A percentile compares a stretch with the other conserved stretches of the same genome.
Conservation (phyloP, 305 asterid genomes). For the Fraxinus nigra region DNA sequence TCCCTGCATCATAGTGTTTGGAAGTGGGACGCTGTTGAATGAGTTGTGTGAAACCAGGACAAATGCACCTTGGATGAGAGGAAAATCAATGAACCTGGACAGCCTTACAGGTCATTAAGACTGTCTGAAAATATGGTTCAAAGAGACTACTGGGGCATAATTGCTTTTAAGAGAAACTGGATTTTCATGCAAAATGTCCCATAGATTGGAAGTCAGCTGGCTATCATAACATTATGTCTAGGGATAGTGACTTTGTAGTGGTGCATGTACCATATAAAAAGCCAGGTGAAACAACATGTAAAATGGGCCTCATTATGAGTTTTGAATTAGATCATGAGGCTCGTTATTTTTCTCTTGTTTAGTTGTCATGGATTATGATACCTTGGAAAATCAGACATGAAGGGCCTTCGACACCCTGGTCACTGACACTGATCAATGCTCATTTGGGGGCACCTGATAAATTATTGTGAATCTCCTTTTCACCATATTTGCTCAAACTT, state of each 20-base stretch:
- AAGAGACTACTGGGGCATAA: conserved; percentile 12
- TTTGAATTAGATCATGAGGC: conserved; percentile 19
- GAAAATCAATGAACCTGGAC: conserved; percentile 29
- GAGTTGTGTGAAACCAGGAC: neutral
- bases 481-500: neutral
- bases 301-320: conserved; percentile 14
- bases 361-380: neutral
- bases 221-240: neutral
- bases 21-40: neutral
- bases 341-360: neutral
- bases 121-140: conserved; percentile 9
- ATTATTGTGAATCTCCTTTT: neutral
- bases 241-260: neutral
- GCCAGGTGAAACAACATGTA: neutral
- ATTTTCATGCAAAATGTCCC: neutral
- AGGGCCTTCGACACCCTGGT: conserved; percentile 20
- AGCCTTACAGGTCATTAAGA: conserved; percentile 15
- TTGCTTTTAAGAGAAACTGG: conserved; percentile 11
- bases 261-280: neutral
- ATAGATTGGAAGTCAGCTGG: conserved; percentile 4
- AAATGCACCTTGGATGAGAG: conserved; percentile 14
- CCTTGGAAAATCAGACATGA: conserved; percentile 12
- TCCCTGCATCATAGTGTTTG: neutral
- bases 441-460: neutral
- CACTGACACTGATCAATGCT: neutral